phyloP scores from a whole-genome alignment of 139 green algal species.

The Chlamydomonas schloesseri region DNA sequence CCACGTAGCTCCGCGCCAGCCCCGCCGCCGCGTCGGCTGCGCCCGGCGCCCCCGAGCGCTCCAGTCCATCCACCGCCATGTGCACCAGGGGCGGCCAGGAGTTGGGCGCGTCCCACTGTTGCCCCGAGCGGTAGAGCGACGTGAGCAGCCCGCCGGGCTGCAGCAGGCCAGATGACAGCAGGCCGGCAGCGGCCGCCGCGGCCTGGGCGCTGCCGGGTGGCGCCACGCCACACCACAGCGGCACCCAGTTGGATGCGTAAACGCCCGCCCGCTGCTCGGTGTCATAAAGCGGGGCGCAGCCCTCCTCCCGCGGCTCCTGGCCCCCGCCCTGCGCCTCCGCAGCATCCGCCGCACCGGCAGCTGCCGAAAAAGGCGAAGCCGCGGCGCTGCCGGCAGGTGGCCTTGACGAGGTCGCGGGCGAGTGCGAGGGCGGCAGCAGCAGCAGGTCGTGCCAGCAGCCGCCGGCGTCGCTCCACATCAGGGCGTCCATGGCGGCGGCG shows the following conservation, averaged over 20 bases:
- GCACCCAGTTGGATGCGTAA: constrained; percentile 88
- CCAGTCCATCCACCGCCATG: constrained; percentile 72
- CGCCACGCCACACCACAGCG: constrained; percentile 79
- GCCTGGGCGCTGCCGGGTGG: not conserved
- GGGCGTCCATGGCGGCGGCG: constrained; percentile 65
- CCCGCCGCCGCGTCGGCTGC: not conserved
- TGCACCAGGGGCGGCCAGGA: constrained; percentile 93
- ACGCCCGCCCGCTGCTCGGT: constrained; percentile 5
- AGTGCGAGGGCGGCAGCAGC: constrained; percentile 51
- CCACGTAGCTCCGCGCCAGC: constrained; percentile 24
- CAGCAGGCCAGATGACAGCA: constrained; percentile 53
- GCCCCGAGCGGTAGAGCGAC: constrained; percentile 68
- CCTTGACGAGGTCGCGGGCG: too few relatives aligned
- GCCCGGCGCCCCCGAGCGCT: constrained; percentile 1
- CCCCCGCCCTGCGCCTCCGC: too few relatives aligned
- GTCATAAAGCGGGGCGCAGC: not conserved
- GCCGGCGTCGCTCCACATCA: constrained; percentile 79
- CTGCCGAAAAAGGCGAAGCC: too few relatives aligned
- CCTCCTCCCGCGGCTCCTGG: too few relatives aligned
- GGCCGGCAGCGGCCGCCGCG: constrained; percentile 42
- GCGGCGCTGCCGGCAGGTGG: too few relatives aligned
- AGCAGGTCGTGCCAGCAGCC: constrained; percentile 82
- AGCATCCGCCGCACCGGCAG: too few relatives aligned
- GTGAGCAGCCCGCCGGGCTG: constrained; percentile 71
- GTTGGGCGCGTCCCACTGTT: constrained; percentile 98